phyloP scores from a whole-genome alignment of 2,329 filamentous ascomycete species.

The Teratosphaeria nubilosa region DNA sequence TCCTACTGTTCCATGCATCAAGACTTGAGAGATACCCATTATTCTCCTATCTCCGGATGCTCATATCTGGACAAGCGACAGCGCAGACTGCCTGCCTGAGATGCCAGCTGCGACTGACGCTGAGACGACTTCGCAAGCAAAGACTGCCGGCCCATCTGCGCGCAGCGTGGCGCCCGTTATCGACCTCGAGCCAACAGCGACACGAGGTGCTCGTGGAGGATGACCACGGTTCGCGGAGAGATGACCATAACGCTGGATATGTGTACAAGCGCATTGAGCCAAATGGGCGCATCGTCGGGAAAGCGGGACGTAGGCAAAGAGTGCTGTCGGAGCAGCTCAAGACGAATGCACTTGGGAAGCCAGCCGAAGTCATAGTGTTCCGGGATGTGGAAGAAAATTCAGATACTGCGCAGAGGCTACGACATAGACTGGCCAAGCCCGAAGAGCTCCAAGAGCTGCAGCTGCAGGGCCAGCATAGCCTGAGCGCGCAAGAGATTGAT shows the following conservation, averaged over 20 bases:
- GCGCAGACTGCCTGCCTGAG: neutral
- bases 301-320: constrained; percentile 17
- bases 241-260: neutral
- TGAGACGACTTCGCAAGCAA: neutral
- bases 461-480: neutral
- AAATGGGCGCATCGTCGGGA: constrained; percentile 17
- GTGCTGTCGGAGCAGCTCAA: constrained; percentile 13
- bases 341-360: constrained; percentile 16
- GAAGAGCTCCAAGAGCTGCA: neutral
- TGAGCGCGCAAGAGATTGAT: constrained; percentile 16
- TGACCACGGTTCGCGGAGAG: neutral
- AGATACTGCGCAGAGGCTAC: neutral
- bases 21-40: neutral
- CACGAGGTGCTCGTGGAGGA: neutral
- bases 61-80: neutral
- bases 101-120: constrained; percentile 1
- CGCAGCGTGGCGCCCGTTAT: neutral
- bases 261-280: constrained; percentile 7
- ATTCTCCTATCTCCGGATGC: neutral
- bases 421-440: neutral
- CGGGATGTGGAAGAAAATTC: constrained; percentile 2
- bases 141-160: neutral
- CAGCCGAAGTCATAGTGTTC: constrained; percentile 12
- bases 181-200: neutral
- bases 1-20: neutral